phyloP scores from a whole-genome alignment of 2,329 filamentous ascomycete genomes.

The Penicillium sp. region DNA sequence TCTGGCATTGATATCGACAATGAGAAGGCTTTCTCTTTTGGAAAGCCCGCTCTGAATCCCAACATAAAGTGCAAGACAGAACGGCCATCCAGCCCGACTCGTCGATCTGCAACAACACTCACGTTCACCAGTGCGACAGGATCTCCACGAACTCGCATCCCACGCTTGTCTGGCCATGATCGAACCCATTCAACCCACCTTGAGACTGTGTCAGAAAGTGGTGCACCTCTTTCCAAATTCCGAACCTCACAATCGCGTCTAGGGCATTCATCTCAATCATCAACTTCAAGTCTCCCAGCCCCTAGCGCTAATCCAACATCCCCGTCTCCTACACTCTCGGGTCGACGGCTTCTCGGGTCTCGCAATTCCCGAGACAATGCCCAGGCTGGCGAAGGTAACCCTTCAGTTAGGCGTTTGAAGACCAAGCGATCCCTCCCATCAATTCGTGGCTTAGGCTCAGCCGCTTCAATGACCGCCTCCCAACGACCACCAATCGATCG shows the following conservation, averaged over 20 bases:
- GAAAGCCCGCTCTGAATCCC: conserved; percentile 80
- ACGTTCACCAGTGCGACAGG: conserved; percentile 84
- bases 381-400: conserved; percentile 48
- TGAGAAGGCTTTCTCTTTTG: conserved; percentile 75
- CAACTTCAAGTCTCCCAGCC: conserved; percentile 62
- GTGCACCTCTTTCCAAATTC: conserved; percentile 64
- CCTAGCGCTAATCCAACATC: conserved; percentile 60
- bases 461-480: conserved; percentile 30
- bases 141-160: conserved; percentile 65
- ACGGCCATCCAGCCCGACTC: conserved; percentile 65
- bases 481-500: conserved; percentile 42
- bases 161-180: conserved; percentile 71
- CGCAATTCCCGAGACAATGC: conserved; percentile 36
- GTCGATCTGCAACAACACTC: conserved; percentile 73
- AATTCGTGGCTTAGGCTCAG: conserved; percentile 48
- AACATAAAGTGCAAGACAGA: conserved; percentile 84
- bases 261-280: conserved; percentile 67
- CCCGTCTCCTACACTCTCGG: conserved; percentile 58
- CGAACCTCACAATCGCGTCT: conserved; percentile 66
- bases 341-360: conserved; percentile 57
- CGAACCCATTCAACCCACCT: conserved; percentile 67
- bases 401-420: conserved; percentile 55
- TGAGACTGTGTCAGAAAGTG: conserved; percentile 91
- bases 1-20: conserved; percentile 83
- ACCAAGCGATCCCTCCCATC: conserved; percentile 61